A percentile compares a stretch with the other conserved stretches of the same genome.
These are phyloP conservation scores for Hypoxylon sp. DNA, from an alignment of 2,329 filamentous ascomycete species.

Conservation along the genomic window DNA sequence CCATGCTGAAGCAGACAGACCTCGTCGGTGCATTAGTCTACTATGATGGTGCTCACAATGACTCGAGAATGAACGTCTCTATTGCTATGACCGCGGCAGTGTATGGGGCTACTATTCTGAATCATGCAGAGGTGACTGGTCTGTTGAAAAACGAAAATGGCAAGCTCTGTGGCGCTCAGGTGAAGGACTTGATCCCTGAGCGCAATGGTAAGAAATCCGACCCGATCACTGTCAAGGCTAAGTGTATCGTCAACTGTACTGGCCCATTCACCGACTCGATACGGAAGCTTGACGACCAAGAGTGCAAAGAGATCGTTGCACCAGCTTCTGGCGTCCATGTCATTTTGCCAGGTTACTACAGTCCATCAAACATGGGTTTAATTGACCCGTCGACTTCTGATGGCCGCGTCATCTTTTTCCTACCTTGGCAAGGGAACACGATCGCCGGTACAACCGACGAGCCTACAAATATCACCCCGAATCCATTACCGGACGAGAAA, in stretches of 20 bases:
- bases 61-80: constrained; percentile 92
- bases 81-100: constrained; percentile 90
- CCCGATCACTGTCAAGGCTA: constrained; percentile 79
- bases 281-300: constrained; percentile 83
- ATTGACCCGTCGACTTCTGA: constrained; percentile 90
- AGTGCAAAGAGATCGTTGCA: constrained; percentile 81
- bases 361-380: constrained; percentile 85
- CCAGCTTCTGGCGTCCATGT: constrained; percentile 89
- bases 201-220: constrained; percentile 71
- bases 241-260: constrained; percentile 88
- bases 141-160: constrained; percentile 81
- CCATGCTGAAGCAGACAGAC: constrained; percentile 85
- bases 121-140: constrained; percentile 83
- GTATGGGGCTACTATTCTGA: constrained; percentile 85
- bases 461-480: constrained; percentile 76
- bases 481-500: constrained; percentile 83
- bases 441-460: constrained; percentile 91
- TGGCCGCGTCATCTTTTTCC: constrained; percentile 91
- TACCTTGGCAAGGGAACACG: constrained; percentile 93
- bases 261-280: constrained; percentile 90
- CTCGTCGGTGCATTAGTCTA: constrained; percentile 87
- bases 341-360: constrained; percentile 88
- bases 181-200: constrained; percentile 77
- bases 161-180: constrained; percentile 77
- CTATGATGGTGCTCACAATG: constrained; percentile 92